Base-by-base conservation (phyloP, 129 eudicot species). In the Chrysanthemum makinoi region DNA sequence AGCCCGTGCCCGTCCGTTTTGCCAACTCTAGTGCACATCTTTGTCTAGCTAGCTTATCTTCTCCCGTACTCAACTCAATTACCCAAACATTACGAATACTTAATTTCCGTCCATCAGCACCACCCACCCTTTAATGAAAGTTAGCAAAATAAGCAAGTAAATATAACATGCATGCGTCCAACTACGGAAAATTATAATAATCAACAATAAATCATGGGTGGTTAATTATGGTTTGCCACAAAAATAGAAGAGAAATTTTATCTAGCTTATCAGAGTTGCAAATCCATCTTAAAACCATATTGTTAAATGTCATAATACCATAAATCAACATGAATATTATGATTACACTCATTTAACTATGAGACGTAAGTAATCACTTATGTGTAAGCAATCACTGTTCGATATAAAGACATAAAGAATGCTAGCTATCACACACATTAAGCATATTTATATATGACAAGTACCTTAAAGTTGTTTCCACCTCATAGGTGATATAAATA, bases 1-100 rank as follows among this genome's bases (percentile, higher is more conserved):
- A n/a, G n/a, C n/a, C n/a, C n/a, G n/a, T n/a, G n/a, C n/a, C n/a
- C n/a, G n/a, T n/a, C n/a, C n/a, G n/a, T n/a, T n/a, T n/a, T n/a
- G n/a, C n/a, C n/a, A n/a, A n/a, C n/a, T n/a, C n/a, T 67, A 65
- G 77, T 83, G 74, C 62, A 54, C 73, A 80, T 79, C 79, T 76
- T 65, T 66, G 51, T 83, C 83, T 33, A 72, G 75, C 69, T 72
- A 64, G 75, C 46, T 39, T 6, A 39, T 83, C 63, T 79, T 65
- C 35, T 33, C 75, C 56, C 75, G 50, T 77, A 72, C 73, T 62
- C 77, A 72, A 72, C 75, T 52, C 19, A 19, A 39, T 39, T 39
- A 39, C 10, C 9, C 46, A 57, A 35, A 59, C 46, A 72, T 61
- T 61, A 15, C 26, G 26, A 48, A 71, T 52, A 13, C 15, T 28